These are phyloP conservation scores for Paspalum notatum DNA, from an alignment of 176 grass and related monocot genomes.

Conservation along the genomic window DNA sequence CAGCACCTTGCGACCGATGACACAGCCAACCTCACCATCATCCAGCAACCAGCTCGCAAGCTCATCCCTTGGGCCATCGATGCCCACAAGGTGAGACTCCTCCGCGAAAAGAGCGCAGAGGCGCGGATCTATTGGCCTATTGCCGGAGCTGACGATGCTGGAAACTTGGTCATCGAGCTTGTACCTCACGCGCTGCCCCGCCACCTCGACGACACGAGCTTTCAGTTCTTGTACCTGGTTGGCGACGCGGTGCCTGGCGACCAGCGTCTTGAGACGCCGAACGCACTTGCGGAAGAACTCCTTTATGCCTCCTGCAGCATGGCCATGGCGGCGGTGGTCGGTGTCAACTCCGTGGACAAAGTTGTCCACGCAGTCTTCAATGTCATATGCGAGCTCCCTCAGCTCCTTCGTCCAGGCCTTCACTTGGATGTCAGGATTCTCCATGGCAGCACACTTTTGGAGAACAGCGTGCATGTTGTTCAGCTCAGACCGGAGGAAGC, in stretches of 20 bases:
- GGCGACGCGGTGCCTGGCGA: not conserved
- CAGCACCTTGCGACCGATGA: not conserved
- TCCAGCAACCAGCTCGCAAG: not conserved
- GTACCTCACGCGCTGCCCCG: not conserved
- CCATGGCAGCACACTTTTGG: not conserved
- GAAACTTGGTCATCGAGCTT: not conserved
- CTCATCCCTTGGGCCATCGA: conserved; percentile 1
- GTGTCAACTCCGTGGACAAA: not conserved
- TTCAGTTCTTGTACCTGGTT: not conserved
- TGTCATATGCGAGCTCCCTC: not conserved
- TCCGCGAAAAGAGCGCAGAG: not conserved
- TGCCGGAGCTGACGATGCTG: not conserved
- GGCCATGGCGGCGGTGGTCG: not conserved
- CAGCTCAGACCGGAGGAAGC: not conserved
- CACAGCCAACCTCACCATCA: not conserved
- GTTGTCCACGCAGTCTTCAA: conserved; percentile 3
- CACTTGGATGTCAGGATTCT: not conserved
- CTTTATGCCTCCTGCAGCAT: not conserved
- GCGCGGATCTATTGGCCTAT: not conserved
- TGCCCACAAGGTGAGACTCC: not conserved
- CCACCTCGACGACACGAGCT: not conserved
- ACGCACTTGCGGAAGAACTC: not conserved
- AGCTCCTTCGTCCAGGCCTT: not conserved
- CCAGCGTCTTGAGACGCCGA: not conserved
- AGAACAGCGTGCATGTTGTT: not conserved